These are phyloP conservation scores for Tricholoma furcatifolium DNA, from an alignment of 768 basidiomycete genomes.

Conservation along the genomic window DNA sequence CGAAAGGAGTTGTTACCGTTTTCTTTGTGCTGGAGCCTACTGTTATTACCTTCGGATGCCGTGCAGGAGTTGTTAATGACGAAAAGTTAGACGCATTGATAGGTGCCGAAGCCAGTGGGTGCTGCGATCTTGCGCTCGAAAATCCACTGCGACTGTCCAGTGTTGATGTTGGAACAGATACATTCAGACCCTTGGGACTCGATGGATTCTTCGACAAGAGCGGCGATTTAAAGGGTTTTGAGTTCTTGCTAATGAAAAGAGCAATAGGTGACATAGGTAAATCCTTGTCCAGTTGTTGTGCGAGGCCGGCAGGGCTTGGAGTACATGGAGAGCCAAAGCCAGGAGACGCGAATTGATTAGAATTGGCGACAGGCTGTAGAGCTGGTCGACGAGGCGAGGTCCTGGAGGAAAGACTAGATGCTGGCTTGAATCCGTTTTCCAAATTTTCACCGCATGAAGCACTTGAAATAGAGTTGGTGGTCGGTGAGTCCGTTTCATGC, in stretches of 20 bases:
- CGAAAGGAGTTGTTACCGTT: slow-evolving; percentile 42
- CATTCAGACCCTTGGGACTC: neutral
- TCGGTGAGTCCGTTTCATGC: slow-evolving; percentile 35
- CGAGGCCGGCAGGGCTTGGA: slow-evolving; percentile 34
- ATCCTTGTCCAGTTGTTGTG: slow-evolving; percentile 16
- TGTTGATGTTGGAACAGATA: slow-evolving; percentile 30
- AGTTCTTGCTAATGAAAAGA: slow-evolving; percentile 16
- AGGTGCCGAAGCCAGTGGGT: slow-evolving; percentile 32
- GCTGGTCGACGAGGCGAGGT: slow-evolving; percentile 30
- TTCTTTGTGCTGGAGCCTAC: slow-evolving; percentile 13
- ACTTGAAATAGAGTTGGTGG: slow-evolving; percentile 1
- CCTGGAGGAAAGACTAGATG: slow-evolving; percentile 17
- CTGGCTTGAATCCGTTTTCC: slow-evolving; percentile 28
- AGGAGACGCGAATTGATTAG: slow-evolving; percentile 23
- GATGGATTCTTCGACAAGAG: slow-evolving; percentile 25
- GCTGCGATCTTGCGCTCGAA: slow-evolving; percentile 30
- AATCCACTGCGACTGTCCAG: slow-evolving; percentile 15
- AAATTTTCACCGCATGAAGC: slow-evolving; percentile 11
- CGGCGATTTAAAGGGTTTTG: slow-evolving; percentile 50
- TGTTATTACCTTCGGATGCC: slow-evolving; percentile 7
- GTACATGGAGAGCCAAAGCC: slow-evolving; percentile 35
- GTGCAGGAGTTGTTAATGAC: slow-evolving; percentile 12
- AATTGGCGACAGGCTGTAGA: slow-evolving; percentile 37
- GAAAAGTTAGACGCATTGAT: slow-evolving; percentile 14
- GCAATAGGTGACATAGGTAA: slow-evolving; percentile 10